Percentiles rank a stretch among this genome's conserved stretches.
Evolutionary conservation across 345 rosid genomes (phyloP).

Genomic region (Ceriops decandra): DNA sequence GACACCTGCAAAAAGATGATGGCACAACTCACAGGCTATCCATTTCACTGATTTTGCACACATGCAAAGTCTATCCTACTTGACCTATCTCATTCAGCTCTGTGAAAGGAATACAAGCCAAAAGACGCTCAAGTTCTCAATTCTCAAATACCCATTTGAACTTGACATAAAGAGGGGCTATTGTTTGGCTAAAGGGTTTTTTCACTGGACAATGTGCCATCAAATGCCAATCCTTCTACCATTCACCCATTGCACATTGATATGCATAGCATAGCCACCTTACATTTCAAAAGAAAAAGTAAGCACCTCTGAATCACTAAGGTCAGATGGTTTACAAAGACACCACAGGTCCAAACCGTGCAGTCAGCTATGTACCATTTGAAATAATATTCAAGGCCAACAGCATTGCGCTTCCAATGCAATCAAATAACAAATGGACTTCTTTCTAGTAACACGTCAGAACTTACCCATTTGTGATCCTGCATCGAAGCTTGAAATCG

Average conservation of each 20-base stretch:
- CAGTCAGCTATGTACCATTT: neutral
- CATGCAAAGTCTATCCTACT: neutral
- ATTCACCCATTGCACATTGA: neutral
- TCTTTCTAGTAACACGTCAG: neutral
- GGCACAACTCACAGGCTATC: no score
- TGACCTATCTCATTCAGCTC: neutral
- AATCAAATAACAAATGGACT: conserved; percentile 10
- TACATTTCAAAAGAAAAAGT: neutral
- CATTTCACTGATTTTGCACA: no score
- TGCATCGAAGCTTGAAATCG: conserved; percentile 50
- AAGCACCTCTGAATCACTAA: neutral
- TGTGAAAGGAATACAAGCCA: neutral
- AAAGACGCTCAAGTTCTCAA: neutral
- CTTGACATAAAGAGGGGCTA: conserved; percentile 5
- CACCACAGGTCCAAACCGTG: neutral
- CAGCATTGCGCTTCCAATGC: neutral
- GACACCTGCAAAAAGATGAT: no score
- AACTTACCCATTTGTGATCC: conserved; percentile 63
- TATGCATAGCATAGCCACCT: neutral
- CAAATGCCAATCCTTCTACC: neutral
- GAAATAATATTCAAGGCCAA: neutral
- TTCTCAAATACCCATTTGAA: neutral
- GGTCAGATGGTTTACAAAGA: neutral
- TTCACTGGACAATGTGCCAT: neutral
- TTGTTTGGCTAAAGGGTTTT: neutral